Base-by-base conservation (phyloP, 164 flowering plant genomes). In the Malania oleifera region DNA sequence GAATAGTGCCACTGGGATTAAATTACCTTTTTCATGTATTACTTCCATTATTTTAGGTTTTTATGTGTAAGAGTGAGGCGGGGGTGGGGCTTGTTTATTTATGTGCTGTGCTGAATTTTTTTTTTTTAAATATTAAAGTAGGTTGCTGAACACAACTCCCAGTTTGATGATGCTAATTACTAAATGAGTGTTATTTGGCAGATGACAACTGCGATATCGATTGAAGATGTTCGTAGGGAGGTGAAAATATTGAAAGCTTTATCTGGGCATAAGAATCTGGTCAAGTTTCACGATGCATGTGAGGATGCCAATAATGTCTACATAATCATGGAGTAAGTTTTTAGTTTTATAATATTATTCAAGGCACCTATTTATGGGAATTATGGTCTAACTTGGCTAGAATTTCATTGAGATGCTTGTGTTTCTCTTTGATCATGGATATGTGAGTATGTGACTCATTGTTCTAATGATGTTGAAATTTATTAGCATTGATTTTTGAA, bases 211-310 rank as follows among this genome's bases (percentile, higher is more conserved):
- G 89, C 97, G 26, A 82, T 95, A 74, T 72, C 96, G 17, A 84
- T 89, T 59, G 99, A 95, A 84, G 99, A 95, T 89, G 97, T 88
- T 66, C 84, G 97, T 5, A 74, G 96, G 65, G 99, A 95, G 76
- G 96, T 89, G 69, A 91, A 86, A 77, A 83, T 95, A 31, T 75
- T 95, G 76, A 91, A 87, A 75, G 93, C 85, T 19, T 80, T 95
- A 59, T 84, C 99, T 61, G 93, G 91, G 51, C 91, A 95, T 65
- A 73, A 60, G 64, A 77, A 95, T 69, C 71, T 88, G 80, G 74
- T 91, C 66, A 86, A 80, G 67, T 88, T 91, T 69, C 57, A 86
- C 68, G 99, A 89, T 76, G 86, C 93, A n/a, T 91, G 78, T 65
- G 97, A 95, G 66, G 99, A 95, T 75, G 73, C 80, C 26, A 75